Conservation (phyloP, 257 asterid genomes). For the Lycium ferocissimum region DNA sequence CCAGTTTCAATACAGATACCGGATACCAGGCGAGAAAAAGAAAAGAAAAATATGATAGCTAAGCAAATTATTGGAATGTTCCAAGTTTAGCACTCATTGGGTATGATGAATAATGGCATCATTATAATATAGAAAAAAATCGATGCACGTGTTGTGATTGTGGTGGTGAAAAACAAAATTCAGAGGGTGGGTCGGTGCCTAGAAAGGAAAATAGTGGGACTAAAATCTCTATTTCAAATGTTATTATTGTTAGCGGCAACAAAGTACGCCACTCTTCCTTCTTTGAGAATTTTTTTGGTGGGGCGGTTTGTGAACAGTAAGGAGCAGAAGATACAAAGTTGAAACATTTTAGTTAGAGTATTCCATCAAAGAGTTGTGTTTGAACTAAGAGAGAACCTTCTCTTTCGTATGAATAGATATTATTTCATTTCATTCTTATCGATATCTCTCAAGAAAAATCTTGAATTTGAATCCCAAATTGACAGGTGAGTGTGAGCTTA, state of each 20-base stretch:
- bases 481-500: no score
- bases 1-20: no score
- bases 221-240: neutral
- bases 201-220: neutral
- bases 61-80: neutral
- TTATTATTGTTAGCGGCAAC: neutral
- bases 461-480: no score
- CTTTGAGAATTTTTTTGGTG: neutral
- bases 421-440: no score
- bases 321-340: neutral
- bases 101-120: neutral
- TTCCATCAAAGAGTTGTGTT: no score
- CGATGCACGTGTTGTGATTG: neutral
- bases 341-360: neutral
- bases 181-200: neutral
- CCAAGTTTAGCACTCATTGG: neutral
- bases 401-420: no score
- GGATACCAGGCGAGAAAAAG: no score
- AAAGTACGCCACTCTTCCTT: neutral
- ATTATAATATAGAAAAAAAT: neutral
- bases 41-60: neutral
- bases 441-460: no score
- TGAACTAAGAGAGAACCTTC: no score
- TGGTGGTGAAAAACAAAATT: neutral
- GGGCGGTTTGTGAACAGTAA: conserved; percentile 2